Evolutionary conservation across 2,329 filamentous ascomycete species (phyloP).

Genomic region (Capronia coronata): DNA sequence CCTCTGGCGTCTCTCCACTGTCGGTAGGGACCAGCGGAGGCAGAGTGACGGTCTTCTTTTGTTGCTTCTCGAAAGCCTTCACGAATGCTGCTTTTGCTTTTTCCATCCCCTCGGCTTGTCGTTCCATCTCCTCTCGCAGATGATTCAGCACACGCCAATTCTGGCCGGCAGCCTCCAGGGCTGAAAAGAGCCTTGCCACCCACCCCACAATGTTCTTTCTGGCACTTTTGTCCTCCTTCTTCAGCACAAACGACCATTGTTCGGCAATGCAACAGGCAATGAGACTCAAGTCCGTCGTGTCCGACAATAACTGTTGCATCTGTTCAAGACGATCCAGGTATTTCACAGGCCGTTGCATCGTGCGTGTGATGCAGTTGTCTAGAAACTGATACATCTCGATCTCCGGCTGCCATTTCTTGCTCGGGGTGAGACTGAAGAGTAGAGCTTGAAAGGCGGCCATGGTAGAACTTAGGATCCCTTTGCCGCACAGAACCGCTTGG

Average conservation of each 20-base stretch:
- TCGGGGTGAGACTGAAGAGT: conserved; percentile 35
- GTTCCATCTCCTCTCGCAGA: conserved; percentile 43
- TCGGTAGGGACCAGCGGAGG: not conserved
- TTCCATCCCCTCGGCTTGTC: conserved; percentile 33
- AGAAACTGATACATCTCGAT: conserved; percentile 60
- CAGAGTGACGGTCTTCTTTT: conserved; percentile 13
- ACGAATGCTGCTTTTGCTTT: conserved; percentile 33
- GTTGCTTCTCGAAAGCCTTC: conserved; percentile 35
- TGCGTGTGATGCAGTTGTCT: conserved; percentile 74
- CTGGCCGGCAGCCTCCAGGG: conserved; percentile 50
- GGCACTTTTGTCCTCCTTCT: conserved; percentile 43
- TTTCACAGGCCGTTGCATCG: conserved; percentile 71
- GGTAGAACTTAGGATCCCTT: conserved; percentile 34
- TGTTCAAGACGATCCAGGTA: conserved; percentile 55
- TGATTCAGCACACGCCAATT: conserved; percentile 41
- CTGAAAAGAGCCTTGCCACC: conserved; percentile 52
- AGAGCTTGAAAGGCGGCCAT: conserved; percentile 36
- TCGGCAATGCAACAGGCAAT: conserved; percentile 65
- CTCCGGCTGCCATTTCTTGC: conserved; percentile 32
- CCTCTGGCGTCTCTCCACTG: not conserved
- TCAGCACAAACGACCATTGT: conserved; percentile 65
- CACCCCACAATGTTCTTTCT: conserved; percentile 51
- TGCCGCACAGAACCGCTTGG: conserved; percentile 12
- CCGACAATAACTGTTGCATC: conserved; percentile 30
- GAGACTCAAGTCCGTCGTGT: conserved; percentile 39